Evolutionary conservation across 176 grass and related monocot species (phyloP).

Genomic region (Rhynchospora breviuscula): DNA sequence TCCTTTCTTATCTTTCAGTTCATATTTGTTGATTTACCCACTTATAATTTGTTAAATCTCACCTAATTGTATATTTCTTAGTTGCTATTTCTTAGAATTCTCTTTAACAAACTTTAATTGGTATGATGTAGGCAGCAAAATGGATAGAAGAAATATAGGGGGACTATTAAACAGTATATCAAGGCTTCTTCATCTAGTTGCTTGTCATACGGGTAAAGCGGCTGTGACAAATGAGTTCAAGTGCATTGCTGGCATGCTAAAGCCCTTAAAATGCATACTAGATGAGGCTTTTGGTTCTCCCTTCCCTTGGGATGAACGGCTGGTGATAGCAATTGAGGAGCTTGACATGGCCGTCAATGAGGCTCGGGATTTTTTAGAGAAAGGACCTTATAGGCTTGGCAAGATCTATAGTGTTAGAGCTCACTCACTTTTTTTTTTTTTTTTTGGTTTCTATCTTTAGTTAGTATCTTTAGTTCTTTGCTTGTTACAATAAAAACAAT

Average conservation of each 20-base stretch:
- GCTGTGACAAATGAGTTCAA: conserved; percentile 29
- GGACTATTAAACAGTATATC: conserved; percentile 38
- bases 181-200: conserved; percentile 39
- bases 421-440: background rate
- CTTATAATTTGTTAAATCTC: too few relatives aligned
- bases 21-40: background rate
- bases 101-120: background rate
- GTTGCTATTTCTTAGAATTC: background rate
- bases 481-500: background rate
- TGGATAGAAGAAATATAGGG: conserved; percentile 29
- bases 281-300: conserved; percentile 38
- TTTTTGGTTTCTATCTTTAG: background rate
- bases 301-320: conserved; percentile 11
- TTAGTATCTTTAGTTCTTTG: too few relatives aligned
- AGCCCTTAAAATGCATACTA: conserved; percentile 37
- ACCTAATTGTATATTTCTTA: background rate
- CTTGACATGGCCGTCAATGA: conserved; percentile 38
- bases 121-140: conserved; percentile 24
- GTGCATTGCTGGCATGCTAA: conserved; percentile 34
- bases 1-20: background rate
- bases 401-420: conserved; percentile 38
- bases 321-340: conserved; percentile 29
- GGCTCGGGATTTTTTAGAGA: conserved; percentile 42
- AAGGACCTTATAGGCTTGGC: conserved; percentile 26
- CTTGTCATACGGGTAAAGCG: conserved; percentile 34